Conservation (phyloP, 176 grass and related monocot species). For the Ensete glaucum region DNA sequence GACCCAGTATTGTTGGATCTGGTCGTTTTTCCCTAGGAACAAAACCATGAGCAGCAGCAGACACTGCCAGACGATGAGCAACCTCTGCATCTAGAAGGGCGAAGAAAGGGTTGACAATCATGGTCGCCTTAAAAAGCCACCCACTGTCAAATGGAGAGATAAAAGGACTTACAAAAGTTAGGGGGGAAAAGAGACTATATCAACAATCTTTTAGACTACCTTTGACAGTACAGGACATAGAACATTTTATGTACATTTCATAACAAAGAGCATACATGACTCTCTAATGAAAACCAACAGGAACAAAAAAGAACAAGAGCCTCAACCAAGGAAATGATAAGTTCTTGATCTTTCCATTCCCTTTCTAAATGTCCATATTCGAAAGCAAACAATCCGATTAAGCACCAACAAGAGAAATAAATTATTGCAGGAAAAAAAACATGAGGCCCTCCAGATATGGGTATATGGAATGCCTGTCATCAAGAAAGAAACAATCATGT, state of each 20-base stretch:
- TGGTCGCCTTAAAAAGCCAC: constrained; percentile 79
- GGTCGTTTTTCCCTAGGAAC: constrained; percentile 87
- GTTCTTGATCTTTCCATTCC: not conserved
- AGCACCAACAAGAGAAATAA: not conserved
- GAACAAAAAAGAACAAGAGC: not conserved
- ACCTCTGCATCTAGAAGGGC: constrained; percentile 76
- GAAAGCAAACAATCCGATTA: too few relatives aligned
- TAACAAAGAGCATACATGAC: not conserved
- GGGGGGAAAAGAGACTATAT: not conserved
- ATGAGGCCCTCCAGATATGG: not conserved
- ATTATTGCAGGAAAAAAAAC: not conserved
- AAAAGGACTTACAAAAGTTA: not conserved
- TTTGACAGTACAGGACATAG: not conserved
- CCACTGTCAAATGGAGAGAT: constrained; percentile 33
- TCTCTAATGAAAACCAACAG: not conserved
- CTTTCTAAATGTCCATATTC: not conserved
- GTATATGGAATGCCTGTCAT: too few relatives aligned
- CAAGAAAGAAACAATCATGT: too few relatives aligned
- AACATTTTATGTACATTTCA: not conserved
- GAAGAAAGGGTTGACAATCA: constrained; percentile 76
- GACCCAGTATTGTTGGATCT: constrained; percentile 60
- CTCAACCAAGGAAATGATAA: not conserved
- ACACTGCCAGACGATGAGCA: constrained; percentile 71
- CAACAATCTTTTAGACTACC: not conserved
- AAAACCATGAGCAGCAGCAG: constrained; percentile 72